Base-by-base conservation (phyloP, 495 filamentous ascomycete genomes). In the Friedmanniomyces simplex region DNA sequence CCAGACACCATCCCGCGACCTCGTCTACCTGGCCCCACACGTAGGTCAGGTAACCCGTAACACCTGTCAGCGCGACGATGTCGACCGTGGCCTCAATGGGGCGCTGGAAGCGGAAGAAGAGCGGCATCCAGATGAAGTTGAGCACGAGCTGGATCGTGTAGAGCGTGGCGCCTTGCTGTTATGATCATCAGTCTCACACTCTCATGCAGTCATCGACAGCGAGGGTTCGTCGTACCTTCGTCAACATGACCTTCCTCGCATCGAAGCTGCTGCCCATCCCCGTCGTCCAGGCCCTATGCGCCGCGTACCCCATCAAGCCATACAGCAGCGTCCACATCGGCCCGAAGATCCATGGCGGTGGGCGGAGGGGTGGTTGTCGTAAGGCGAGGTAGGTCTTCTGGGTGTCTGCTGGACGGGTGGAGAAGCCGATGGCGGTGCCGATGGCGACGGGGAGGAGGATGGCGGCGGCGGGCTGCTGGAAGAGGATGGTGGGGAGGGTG, bases 61-160 rank as follows among this genome's bases (percentile, higher is more conserved):
- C 73, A 0, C 83, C 88, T 1, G 81, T 77, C 12, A 96, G 72
- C 0, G 83, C 77, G 1, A 86, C 73, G 49, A 94, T 83, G 72
- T 96, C 87, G 4, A 76, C 79, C 10, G 89, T 78, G 0, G 89
- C 90, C 66, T 82, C 79, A 55, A 82, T 77, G 2, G 89, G 87
- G 24, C 80, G 77, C 39, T 81, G 78, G 32, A 85, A 61, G 0
- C 78, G 77, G 67, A 95, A 96, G 77, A 96, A 97, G 10, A 96
- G 78, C 1, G 91, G 91, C 88, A 93, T 96, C 89, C 88, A 97
- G 48, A 85, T 68, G 20, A 93, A 72, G 68, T 96, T 96, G 14
- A 96, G 71, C 20, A 75, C 84, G 10, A 96, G 83, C 67, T 96
- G 91, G 48, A 84, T 79, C 6, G 84, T 86, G 74, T 95, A 96